phyloP scores from a whole-genome alignment of 2,329 filamentous ascomycete species.

The Echinosphaeria canescens region DNA sequence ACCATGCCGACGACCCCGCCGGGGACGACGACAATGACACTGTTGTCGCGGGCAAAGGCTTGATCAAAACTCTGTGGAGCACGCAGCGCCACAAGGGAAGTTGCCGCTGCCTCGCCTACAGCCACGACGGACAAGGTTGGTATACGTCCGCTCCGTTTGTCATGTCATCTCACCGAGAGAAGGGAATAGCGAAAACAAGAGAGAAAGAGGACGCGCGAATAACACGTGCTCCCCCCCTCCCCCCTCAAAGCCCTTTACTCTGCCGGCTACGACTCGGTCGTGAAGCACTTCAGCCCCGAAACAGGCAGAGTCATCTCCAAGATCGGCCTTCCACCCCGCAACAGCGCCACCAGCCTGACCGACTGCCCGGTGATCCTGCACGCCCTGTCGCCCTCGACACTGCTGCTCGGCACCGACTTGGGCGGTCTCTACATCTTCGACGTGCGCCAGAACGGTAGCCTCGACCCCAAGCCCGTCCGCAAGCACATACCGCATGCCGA shows the following conservation, averaged over 20 bases:
- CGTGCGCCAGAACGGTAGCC: conserved; percentile 36
- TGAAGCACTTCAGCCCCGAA: conserved; percentile 29
- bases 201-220: no score
- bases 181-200: no score
- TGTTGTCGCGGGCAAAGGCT: conserved; percentile 41
- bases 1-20: conserved; percentile 23
- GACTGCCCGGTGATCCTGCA: conserved; percentile 53
- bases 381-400: conserved; percentile 65
- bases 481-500: conserved; percentile 79
- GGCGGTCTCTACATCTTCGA: conserved; percentile 79
- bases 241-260: conserved; percentile 32
- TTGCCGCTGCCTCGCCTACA: conserved; percentile 65
- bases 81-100: conserved; percentile 87
- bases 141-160: conserved; percentile 7
- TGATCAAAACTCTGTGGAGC: conserved; percentile 68
- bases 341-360: conserved; percentile 32
- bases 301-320: conserved; percentile 59
- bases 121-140: conserved; percentile 50
- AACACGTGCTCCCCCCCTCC: neutral
- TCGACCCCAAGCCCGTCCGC: conserved; percentile 45
- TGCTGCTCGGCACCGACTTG: conserved; percentile 80
- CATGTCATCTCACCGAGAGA: neutral
- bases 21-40: conserved; percentile 25
- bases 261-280: conserved; percentile 31
- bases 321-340: conserved; percentile 45